phyloP scores from a whole-genome alignment of 805 yeast species.

The Lipomyces yamanashiensis region DNA sequence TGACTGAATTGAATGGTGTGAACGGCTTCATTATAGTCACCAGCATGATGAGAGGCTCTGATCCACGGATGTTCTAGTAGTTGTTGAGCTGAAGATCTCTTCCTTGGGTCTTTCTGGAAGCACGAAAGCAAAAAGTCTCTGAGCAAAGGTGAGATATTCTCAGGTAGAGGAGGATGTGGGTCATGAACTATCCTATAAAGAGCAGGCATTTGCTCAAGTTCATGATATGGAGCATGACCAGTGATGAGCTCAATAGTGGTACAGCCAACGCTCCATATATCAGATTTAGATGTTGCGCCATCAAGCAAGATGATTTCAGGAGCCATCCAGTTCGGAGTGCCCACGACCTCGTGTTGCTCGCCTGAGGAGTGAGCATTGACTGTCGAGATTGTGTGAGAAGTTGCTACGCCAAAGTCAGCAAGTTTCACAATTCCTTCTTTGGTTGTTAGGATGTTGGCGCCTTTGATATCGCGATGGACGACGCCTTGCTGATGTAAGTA shows the following conservation, averaged over 20 bases:
- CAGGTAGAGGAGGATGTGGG: constrained; percentile 71
- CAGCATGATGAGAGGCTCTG: constrained; percentile 3
- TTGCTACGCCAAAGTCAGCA: constrained; percentile 81
- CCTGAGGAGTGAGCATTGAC: constrained; percentile 29
- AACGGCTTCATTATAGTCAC: constrained; percentile 14
- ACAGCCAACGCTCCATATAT: constrained; percentile 83
- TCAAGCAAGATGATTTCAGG: constrained; percentile 88
- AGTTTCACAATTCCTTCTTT: constrained; percentile 67
- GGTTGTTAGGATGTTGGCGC: constrained; percentile 70
- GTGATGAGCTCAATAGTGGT: constrained; percentile 85
- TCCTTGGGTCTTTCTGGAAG: constrained; percentile 68
- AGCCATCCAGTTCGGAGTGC: constrained; percentile 99
- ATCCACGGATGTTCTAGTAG: constrained; percentile 56
- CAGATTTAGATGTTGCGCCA: constrained; percentile 87
- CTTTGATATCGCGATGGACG: constrained; percentile 77
- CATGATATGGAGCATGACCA: constrained; percentile 80
- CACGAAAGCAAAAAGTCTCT: constrained; percentile 68
- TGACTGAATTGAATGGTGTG: not conserved
- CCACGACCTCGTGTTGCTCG: constrained; percentile 50
- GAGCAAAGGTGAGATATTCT: constrained; percentile 48
- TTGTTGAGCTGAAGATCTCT: constrained; percentile 60
- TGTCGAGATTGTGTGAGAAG: constrained; percentile 43
- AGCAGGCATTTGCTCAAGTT: constrained; percentile 75
- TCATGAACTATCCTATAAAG: constrained; percentile 82
- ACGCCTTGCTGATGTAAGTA: constrained; percentile 75